A percentile compares a stretch with the other conserved stretches of the same genome.
phyloP scores from a whole-genome alignment of 2,329 filamentous ascomycete species.

The Delphinella strobiligena region DNA sequence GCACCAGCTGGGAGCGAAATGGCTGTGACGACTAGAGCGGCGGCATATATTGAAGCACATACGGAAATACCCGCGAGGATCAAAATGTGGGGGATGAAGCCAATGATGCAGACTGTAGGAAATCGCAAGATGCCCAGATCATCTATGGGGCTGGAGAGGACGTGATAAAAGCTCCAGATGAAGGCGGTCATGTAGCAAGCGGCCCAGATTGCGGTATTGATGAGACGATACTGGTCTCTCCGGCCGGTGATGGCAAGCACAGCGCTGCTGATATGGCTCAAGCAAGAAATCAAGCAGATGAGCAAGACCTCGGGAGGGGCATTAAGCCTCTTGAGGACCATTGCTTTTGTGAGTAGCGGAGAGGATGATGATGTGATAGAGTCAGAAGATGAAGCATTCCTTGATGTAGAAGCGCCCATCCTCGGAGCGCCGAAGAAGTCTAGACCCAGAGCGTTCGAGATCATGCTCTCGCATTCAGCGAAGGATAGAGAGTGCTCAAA shows the following conservation, averaged over 20 bases:
- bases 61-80: constrained; percentile 67
- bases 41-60: constrained; percentile 63
- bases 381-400: constrained; percentile 24
- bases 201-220: constrained; percentile 84
- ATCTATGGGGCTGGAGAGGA: constrained; percentile 31
- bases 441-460: constrained; percentile 67
- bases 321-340: constrained; percentile 71
- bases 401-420: background rate
- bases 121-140: constrained; percentile 68
- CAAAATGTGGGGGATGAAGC: constrained; percentile 87
- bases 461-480: constrained; percentile 82
- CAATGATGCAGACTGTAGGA: constrained; percentile 87
- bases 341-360: constrained; percentile 41
- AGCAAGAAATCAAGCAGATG: constrained; percentile 74
- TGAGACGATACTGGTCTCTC: constrained; percentile 66
- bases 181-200: constrained; percentile 81
- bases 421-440: constrained; percentile 48
- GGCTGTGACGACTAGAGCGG: constrained; percentile 67
- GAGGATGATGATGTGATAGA: constrained; percentile 16
- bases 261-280: constrained; percentile 81
- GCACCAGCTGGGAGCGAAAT: constrained; percentile 47
- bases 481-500: constrained; percentile 96
- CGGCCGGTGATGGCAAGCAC: constrained; percentile 67
- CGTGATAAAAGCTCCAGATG: constrained; percentile 54
- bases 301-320: constrained; percentile 81